Base-by-base conservation (phyloP, 2,329 filamentous ascomycete genomes). In the Orbilia quercus region DNA sequence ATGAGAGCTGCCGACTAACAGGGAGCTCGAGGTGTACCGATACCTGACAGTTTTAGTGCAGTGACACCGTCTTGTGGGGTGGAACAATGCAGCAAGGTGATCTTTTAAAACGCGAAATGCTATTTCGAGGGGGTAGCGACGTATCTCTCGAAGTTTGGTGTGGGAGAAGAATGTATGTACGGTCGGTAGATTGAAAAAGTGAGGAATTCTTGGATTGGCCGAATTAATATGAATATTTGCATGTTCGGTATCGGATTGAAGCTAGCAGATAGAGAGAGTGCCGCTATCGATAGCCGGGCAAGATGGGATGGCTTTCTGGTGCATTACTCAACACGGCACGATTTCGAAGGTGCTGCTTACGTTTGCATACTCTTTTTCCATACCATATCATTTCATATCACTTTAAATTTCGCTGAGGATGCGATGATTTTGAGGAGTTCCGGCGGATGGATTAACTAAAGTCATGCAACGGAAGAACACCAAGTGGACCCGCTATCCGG, bases 251-350 rank as follows among this genome's bases (percentile, higher is more conserved):
- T 47, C n/a, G 5, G 20, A 20, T 47, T 2, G n/a, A 47, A 18
- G 16, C 36, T 40, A 12, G 14, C 16, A 18, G 36, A 14, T 28
- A 12, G 7, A 28, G 22, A 22, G 22, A 28, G 40, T 40, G 50
- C 36, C 36, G 23, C 44, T 44, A 44, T 57, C 36, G 53, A 57
- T 57, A 57, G 36, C 14, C 16, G 28, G 16, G n/a, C 1, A 14
- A 16, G 28, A 51, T 57, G 36, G 20, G 36, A 44, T 44, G 20
- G 36, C 12, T 12, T 7, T 28, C 6, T 14, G 23, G 7, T 59
- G 31, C 31, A 59, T 59, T 59, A 59, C 55, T 59, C 40, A 59
- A 59, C 55, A 59, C 55, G 55, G 55, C 55, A 48, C 53, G 31
- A 23, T n/a, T 14, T 48, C 22, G 36, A 20, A 23, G 38, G 25